Evolutionary conservation across 257 asterid genomes (phyloP).

Genomic region (Solanum virginianum): DNA sequence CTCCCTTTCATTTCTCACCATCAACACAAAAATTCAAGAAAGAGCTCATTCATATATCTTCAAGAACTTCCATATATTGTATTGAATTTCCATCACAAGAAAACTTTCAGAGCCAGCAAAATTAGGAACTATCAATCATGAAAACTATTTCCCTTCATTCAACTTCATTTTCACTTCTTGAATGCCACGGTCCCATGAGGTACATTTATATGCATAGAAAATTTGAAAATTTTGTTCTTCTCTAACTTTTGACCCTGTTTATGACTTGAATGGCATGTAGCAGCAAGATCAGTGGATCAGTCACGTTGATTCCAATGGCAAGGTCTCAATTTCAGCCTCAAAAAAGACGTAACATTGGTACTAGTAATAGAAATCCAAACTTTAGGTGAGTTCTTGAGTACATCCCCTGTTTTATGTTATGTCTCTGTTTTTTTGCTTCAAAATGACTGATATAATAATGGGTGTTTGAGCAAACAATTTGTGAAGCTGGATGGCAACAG

Average conservation of each 20-base stretch:
- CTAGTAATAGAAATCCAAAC: constrained; percentile 17
- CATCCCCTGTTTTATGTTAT: not conserved
- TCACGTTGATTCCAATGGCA: constrained; percentile 1
- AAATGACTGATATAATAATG: not conserved
- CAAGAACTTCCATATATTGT: not conserved
- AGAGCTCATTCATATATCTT: not conserved
- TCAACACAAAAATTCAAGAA: not conserved
- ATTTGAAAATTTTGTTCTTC: not conserved
- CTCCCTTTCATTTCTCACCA: not conserved
- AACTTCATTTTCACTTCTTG: constrained; percentile 11
- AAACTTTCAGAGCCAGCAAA: not conserved
- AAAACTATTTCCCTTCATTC: constrained; percentile 16
- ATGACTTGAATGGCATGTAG: not conserved
- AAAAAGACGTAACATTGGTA: constrained; percentile 8
- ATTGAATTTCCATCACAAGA: not conserved
- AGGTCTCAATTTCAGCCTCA: constrained; percentile 27
- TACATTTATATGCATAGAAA: not conserved
- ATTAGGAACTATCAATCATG: constrained; percentile 10
- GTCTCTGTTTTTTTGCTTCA: not conserved
- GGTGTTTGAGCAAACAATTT: not conserved
- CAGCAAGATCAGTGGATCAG: constrained; percentile 8
- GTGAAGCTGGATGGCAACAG: constrained; percentile 30
- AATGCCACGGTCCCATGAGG: not conserved
- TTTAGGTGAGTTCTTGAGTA: constrained; percentile 19
- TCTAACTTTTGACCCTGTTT: not conserved